Conservation (phyloP, 495 filamentous ascomycete species). For the Penicillium salamii region DNA sequence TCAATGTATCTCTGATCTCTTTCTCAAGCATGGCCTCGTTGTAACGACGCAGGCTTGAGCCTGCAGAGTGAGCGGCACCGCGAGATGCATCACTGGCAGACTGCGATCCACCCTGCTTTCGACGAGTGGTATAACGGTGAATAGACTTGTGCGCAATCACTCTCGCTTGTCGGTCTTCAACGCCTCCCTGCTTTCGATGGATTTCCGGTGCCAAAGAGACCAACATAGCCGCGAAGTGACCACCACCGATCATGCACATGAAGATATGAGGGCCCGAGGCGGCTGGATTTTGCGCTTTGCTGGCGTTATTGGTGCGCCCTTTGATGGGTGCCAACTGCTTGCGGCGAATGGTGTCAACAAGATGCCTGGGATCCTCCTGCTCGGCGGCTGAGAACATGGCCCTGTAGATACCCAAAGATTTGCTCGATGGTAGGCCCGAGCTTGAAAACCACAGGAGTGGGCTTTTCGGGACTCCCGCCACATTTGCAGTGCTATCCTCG, state of each 20-base stretch:
- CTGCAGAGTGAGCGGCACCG: conserved; percentile 89
- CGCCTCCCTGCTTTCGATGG: conserved; percentile 65
- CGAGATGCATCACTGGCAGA: conserved; percentile 89
- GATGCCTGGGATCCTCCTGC: conserved; percentile 55
- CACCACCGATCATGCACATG: conserved; percentile 97
- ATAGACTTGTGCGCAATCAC: conserved; percentile 96
- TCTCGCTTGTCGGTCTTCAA: conserved; percentile 73
- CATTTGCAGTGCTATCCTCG: conserved; percentile 47
- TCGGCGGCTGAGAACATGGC: conserved; percentile 75
- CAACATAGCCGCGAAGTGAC: conserved; percentile 96
- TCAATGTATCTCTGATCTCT: conserved; percentile 75
- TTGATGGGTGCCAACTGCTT: conserved; percentile 72
- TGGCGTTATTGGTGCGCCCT: conserved; percentile 38
- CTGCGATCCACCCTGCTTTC: conserved; percentile 94
- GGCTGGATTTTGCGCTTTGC: conserved; percentile 47
- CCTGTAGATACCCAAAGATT: conserved; percentile 79
- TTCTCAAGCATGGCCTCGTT: conserved; percentile 85
- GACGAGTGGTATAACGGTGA: conserved; percentile 91
- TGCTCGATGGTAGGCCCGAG: conserved; percentile 68
- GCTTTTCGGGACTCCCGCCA: conserved; percentile 60
- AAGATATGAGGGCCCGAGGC: conserved; percentile 79
- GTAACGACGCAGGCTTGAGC: conserved; percentile 83
- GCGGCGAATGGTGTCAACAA: conserved; percentile 63
- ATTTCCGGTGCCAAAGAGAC: conserved; percentile 80
- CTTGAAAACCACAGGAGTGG: conserved; percentile 86